Percentiles rank a stretch among this genome's conserved stretches.
These are phyloP conservation scores for Blakeslea trispora DNA, from an alignment of 371 early-diverging fungal genomes.

Conservation along the genomic window DNA sequence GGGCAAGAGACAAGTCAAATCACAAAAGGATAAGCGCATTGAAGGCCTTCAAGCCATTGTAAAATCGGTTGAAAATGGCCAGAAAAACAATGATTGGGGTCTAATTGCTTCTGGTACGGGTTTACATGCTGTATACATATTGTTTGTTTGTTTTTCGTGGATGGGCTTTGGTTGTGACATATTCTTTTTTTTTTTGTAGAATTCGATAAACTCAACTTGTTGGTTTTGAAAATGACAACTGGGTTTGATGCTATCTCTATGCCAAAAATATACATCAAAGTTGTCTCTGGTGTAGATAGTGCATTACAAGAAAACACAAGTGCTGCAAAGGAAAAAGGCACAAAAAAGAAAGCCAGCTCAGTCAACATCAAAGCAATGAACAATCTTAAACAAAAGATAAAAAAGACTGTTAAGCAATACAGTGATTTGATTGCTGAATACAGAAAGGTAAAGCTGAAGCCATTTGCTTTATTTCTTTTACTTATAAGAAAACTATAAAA, in stretches of 20 bases:
- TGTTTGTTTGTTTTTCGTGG: neutral
- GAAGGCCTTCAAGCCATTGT: constrained; percentile 65
- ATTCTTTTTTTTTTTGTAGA: constrained; percentile 41
- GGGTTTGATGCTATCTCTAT: constrained; percentile 64
- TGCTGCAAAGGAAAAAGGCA: constrained; percentile 54
- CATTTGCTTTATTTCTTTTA: neutral
- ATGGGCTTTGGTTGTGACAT: neutral
- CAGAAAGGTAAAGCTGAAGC: constrained; percentile 49
- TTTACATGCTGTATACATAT: constrained; percentile 3
- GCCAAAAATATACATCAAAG: constrained; percentile 81
- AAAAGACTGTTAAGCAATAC: constrained; percentile 81
- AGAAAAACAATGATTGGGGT: constrained; percentile 91
- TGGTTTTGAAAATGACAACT: constrained; percentile 68
- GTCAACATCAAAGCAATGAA: constrained; percentile 83
- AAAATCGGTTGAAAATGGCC: constrained; percentile 72
- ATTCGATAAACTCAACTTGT: constrained; percentile 84
- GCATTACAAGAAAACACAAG: constrained; percentile 49
- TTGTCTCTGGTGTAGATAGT: constrained; percentile 78
- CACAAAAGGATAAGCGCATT: constrained; percentile 86
- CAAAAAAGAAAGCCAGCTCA: constrained; percentile 79
- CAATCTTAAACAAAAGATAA: constrained; percentile 89
- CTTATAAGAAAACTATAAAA: neutral
- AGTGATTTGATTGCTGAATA: constrained; percentile 74
- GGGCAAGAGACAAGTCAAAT: constrained; percentile 71
- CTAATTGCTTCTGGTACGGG: constrained; percentile 77